Percentiles rank a stretch among this genome's conserved stretches.
phyloP scores from a whole-genome alignment of 2,329 filamentous ascomycete species.

The Truncatella angustata region DNA sequence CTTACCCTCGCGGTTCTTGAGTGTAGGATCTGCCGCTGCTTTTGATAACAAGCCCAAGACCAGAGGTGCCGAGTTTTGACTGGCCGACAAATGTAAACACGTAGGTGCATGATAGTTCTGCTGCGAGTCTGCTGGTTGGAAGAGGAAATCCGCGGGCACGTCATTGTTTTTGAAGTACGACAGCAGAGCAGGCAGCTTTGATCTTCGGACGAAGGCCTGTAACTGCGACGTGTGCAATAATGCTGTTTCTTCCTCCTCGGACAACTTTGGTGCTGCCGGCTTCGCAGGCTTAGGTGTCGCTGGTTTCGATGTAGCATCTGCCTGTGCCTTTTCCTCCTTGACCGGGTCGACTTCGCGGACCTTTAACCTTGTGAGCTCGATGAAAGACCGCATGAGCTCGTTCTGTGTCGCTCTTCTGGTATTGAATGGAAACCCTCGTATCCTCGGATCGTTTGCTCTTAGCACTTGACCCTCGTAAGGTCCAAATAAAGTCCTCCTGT shows the following conservation, averaged over 20 bases:
- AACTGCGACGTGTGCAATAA: slow-evolving; percentile 85
- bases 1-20: slow-evolving; percentile 72
- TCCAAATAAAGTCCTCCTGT: slow-evolving; percentile 83
- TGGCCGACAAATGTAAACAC: slow-evolving; percentile 80
- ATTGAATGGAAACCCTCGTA: slow-evolving; percentile 89
- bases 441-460: slow-evolving; percentile 71
- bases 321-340: slow-evolving; percentile 45
- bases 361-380: slow-evolving; percentile 90
- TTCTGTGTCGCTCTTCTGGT: slow-evolving; percentile 89
- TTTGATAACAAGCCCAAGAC: slow-evolving; percentile 75
- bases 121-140: slow-evolving; percentile 65
- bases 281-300: slow-evolving; percentile 44
- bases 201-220: slow-evolving; percentile 82
- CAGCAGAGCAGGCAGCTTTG: slow-evolving; percentile 82
- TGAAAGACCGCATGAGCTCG: slow-evolving; percentile 91
- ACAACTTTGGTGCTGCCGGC: slow-evolving; percentile 60
- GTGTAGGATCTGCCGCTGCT: slow-evolving; percentile 69
- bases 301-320: slow-evolving; percentile 37
- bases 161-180: slow-evolving; percentile 79
- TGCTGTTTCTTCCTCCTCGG: slow-evolving; percentile 81
- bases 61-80: slow-evolving; percentile 75
- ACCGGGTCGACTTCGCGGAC: slow-evolving; percentile 73
- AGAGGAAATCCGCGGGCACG: slow-evolving; percentile 69
- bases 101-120: slow-evolving; percentile 79
- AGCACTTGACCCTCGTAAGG: slow-evolving; percentile 88